Evolutionary conservation across 1,284 basidiomycete genomes (phyloP).

Genomic region (Butyriboletus appendiculatus): DNA sequence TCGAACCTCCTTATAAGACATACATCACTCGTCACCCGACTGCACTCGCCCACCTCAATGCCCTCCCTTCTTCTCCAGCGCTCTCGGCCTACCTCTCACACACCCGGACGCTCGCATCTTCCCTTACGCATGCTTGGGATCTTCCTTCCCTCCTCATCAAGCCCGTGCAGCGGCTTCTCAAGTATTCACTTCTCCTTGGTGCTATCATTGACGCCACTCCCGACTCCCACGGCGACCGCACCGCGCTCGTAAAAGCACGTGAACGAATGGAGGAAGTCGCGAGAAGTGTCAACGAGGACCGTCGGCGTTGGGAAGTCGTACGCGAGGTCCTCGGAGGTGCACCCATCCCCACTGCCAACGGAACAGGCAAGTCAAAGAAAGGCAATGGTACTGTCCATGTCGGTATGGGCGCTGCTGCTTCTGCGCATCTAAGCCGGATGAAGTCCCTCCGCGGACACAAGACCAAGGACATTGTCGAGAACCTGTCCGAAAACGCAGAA

Average conservation of each 20-base stretch:
- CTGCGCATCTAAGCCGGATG: conserved; percentile 61
- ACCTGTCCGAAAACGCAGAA: conserved; percentile 42
- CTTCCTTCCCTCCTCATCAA: conserved; percentile 90
- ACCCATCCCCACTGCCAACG: conserved; percentile 25
- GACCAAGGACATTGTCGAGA: conserved; percentile 32
- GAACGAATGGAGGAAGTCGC: conserved; percentile 77
- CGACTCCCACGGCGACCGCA: conserved; percentile 66
- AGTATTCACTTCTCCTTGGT: conserved; percentile 85
- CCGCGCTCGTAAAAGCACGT: conserved; percentile 58
- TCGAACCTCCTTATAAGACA: conserved; percentile 79
- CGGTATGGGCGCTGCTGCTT: conserved; percentile 49
- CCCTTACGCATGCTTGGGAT: conserved; percentile 91
- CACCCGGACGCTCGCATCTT: conserved; percentile 67
- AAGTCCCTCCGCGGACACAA: conserved; percentile 44
- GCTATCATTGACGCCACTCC: conserved; percentile 83
- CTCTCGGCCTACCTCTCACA: conserved; percentile 62
- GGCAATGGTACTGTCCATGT: conserved; percentile 33
- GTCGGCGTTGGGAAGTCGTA: conserved; percentile 84
- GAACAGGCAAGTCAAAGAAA: conserved; percentile 42
- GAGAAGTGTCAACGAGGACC: conserved; percentile 83
- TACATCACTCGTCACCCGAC: conserved; percentile 88
- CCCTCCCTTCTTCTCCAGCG: conserved; percentile 53
- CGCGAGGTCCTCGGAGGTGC: conserved; percentile 58
- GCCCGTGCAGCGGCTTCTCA: conserved; percentile 89
- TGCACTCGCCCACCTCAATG: conserved; percentile 70